Evolutionary conservation across 768 basidiomycete species (phyloP), one percentile per base, ranked within the genome.

Genomic region (Naganishia antarctica): DNA sequence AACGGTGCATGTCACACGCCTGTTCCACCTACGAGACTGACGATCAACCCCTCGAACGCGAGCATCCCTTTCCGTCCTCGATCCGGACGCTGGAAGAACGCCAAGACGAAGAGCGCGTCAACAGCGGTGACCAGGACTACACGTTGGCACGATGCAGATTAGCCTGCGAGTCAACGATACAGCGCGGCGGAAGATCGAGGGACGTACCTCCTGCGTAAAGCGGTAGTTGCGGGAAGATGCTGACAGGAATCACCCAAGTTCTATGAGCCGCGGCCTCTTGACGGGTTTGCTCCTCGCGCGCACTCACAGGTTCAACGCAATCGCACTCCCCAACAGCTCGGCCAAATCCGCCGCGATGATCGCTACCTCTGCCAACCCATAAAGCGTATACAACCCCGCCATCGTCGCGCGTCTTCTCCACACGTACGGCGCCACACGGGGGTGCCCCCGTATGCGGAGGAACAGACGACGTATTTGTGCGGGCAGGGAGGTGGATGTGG

Each of bases 301-400:
- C 16, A 60, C 78, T 53, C 61, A 79, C 78, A 91, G 80, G 72
- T 84, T 84, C 47, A 91, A 79, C 0, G 87, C 89, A 58, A 91
- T 90, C 15, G 89, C 90, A 45, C 85, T 87, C 4, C 90, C 85
- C 1, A 92, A 78, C 16, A 92, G 80, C 74, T 92, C 90, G 8
- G 89, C 87, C 37, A 91, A 80, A 73, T 90, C 89, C 5, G 88
- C 89, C 12, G 85, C 83, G 26, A 89, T 82, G 70, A 90, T 86
- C 59, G 86, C 87, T 7, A 87, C 74, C 72, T 90, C 88, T 0
- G 87, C 74, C 26, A 75, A 58, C 18, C 47, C 70, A 60, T 75
- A 75, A 11, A 74, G 34, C 8, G 32, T 45, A 37, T 65, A 75
- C 43, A 74, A 41, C 9, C 44, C 50, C 5, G 61, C 45, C 63